Conservation (phyloP, 164 flowering plant species). For the Euptelea pleiosperma region DNA sequence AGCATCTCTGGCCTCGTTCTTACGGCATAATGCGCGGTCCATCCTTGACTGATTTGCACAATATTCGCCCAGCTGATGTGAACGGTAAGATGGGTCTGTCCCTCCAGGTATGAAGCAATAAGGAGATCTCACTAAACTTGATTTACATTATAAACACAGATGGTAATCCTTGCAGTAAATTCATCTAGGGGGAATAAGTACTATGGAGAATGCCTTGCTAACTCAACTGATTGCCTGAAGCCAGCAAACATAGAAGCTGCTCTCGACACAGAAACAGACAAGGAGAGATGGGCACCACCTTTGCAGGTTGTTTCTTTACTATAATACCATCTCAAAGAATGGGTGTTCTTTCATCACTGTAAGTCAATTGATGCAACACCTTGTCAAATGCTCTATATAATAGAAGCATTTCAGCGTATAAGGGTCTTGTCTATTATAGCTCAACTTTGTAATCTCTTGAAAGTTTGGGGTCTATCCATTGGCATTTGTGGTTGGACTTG, state of each 20-base stretch:
- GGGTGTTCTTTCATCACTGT: not conserved
- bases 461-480: too few relatives aligned
- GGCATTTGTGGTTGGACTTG: too few relatives aligned
- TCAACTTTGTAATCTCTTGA: not conserved
- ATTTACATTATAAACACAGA: not conserved
- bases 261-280: conserved; percentile 48
- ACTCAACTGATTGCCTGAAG: conserved; percentile 33
- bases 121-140: not conserved
- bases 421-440: not conserved
- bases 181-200: conserved; percentile 60
- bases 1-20: conserved; percentile 64
- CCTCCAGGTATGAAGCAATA: conserved; percentile 1
- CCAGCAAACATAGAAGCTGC: conserved; percentile 60
- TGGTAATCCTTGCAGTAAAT: conserved; percentile 36
- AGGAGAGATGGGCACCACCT: conserved; percentile 58
- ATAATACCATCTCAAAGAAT: not conserved
- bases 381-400: too few relatives aligned
- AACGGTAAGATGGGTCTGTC: conserved; percentile 34
- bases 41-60: conserved; percentile 51
- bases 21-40: conserved; percentile 41
- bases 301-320: conserved; percentile 23
- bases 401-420: not conserved
- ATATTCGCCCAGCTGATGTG: conserved; percentile 50
- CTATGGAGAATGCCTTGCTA: conserved; percentile 42
- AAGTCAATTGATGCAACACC: not conserved